These are phyloP conservation scores for Xylaria polymorpha DNA, from an alignment of 2,329 filamentous ascomycete genomes.

Conservation along the genomic window DNA sequence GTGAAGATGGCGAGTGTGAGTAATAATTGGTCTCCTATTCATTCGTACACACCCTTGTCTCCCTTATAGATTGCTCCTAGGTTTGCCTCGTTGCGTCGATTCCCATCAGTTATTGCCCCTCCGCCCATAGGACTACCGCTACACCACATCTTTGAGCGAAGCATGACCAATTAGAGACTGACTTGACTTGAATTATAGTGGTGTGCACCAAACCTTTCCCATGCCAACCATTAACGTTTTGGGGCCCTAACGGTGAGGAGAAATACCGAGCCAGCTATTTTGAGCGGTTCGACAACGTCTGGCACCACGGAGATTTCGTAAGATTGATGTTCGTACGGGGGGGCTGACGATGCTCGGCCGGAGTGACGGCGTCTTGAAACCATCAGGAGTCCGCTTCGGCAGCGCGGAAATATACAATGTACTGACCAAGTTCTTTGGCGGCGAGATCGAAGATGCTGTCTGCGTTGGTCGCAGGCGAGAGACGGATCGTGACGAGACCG, in stretches of 20 bases:
- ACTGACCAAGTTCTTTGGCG: constrained; percentile 83
- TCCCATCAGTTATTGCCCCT: too few species aligned
- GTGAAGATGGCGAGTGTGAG: constrained; percentile 76
- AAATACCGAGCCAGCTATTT: constrained; percentile 91
- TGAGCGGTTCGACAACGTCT: constrained; percentile 79
- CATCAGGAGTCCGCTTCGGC: constrained; percentile 89
- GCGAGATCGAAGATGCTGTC: constrained; percentile 83
- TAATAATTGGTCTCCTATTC: constrained; percentile 5
- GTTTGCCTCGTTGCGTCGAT: too few species aligned
- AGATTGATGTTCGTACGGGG: constrained; percentile 74
- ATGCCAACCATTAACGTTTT: constrained; percentile 91
- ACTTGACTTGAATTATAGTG: constrained; percentile 52
- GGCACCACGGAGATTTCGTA: constrained; percentile 97
- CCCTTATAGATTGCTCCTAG: not conserved
- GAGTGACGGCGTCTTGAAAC: constrained; percentile 93
- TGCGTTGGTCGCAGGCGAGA: constrained; percentile 83
- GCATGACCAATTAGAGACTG: not conserved
- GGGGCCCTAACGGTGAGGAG: constrained; percentile 75
- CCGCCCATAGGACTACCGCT: not conserved
- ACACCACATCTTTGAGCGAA: not conserved
- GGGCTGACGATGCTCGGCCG: constrained; percentile 91
- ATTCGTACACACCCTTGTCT: not conserved
- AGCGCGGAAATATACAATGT: constrained; percentile 97
- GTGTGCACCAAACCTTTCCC: constrained; percentile 90
- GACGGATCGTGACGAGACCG: constrained; percentile 82